Evolutionary conservation across 306 rosid genomes (phyloP).

Genomic region (Carpinus viminea): DNA sequence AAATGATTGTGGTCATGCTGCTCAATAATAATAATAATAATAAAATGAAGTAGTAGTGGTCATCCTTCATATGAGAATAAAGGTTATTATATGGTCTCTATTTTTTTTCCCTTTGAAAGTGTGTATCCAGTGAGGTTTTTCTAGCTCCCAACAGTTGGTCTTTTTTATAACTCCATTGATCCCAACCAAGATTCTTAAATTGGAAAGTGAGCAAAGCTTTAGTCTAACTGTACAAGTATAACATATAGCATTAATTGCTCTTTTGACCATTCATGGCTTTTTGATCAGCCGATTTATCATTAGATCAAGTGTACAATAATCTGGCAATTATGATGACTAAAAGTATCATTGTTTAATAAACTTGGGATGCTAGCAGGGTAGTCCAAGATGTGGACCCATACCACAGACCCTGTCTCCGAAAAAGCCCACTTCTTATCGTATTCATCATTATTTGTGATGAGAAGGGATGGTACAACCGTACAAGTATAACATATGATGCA

Average conservation of each 20-base stretch:
- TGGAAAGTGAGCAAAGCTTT: background rate
- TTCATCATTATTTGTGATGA: background rate
- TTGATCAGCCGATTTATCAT: background rate
- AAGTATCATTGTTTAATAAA: background rate
- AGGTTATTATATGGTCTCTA: background rate
- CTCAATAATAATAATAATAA: background rate
- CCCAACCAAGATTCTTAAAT: slow-evolving; percentile 6
- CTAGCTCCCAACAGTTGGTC: too few relatives aligned
- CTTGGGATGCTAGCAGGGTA: too few relatives aligned
- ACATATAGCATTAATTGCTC: background rate
- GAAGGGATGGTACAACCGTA: background rate
- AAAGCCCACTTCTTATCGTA: background rate
- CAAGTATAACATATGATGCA: background rate
- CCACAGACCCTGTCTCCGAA: too few relatives aligned
- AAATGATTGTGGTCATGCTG: background rate
- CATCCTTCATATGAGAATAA: background rate
- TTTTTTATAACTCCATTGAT: background rate
- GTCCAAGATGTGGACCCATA: too few relatives aligned
- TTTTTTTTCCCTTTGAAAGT: slow-evolving; percentile 4
- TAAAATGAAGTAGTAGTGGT: background rate
- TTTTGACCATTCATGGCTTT: background rate
- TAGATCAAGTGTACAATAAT: background rate
- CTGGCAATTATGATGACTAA: background rate
- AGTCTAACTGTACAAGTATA: background rate
- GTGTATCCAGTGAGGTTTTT: slow-evolving; percentile 3